Evolutionary conservation across 2,329 filamentous ascomycete genomes (phyloP), one percentile per base, ranked within the genome.

Genomic region (Fusarium sulawesiense): DNA sequence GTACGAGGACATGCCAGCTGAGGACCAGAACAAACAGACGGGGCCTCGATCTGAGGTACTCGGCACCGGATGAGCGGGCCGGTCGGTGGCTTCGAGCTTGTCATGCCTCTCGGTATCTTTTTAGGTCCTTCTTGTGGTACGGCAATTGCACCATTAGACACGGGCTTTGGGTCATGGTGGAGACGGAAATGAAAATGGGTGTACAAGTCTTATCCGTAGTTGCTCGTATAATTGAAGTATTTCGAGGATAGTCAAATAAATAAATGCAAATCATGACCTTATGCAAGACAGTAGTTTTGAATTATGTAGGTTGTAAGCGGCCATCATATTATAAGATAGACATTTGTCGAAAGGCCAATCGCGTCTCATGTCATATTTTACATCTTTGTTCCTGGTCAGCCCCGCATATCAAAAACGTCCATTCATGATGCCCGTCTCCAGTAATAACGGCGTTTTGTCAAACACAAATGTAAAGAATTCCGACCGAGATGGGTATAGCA

Each of bases 1-100:
- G 72, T 74, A 70, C 60, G 70, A 72, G 60, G 37, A 54, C 16
- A 14, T 48, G 40, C 54, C 48, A 55, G 59, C 32, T 45, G 45
- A 62, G 47, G 21, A 40, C 50, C 34, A 20, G 9, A 51, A 16
- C 23, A 20, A 42, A 29, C n/a, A 20, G 23, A n/a, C 41, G 34
- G 18, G 18, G 20, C 23, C 34, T 29, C 13, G 32, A 51, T 27
- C 23, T 40, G 29, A 56, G 29, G 16, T 27, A 23, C 14, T 46
- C 29, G 48, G 37, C 23, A n/a, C 18, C 55, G 63, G 63, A 29
- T 66, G 42, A 61, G 37, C 55, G 62, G 63, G 37, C 55, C 62
- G 48, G 23, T 23, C n/a, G 25, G 44, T 44, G 46, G 50, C 51
- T 68, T 54, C 40, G 18, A 57, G 25, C 41, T 45, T 56, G 30